Evolutionary conservation across 2,329 filamentous ascomycete genomes (phyloP).

Genomic region (Colletotrichum cordylinicola): DNA sequence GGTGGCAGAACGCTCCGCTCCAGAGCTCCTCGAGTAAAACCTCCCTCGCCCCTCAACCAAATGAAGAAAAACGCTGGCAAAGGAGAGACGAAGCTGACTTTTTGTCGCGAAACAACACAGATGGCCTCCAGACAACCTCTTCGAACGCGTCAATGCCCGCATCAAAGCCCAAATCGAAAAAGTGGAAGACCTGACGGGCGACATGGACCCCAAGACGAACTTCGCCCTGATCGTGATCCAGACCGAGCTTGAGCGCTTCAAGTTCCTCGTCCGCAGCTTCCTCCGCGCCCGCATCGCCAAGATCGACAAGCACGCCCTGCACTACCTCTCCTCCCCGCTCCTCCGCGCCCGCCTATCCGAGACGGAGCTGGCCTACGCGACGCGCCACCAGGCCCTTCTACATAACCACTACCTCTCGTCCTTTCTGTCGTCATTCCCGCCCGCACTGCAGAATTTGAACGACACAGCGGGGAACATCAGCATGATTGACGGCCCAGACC

Average conservation of each 20-base stretch:
- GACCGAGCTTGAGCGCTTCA: slow-evolving; percentile 93
- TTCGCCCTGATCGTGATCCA: slow-evolving; percentile 94
- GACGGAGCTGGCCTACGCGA: slow-evolving; percentile 82
- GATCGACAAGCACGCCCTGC: slow-evolving; percentile 79
- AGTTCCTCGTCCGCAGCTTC: slow-evolving; percentile 86
- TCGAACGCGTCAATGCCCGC: slow-evolving; percentile 80
- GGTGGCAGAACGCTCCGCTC: slow-evolving; percentile 89
- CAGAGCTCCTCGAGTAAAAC: slow-evolving; percentile 82
- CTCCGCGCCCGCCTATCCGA: slow-evolving; percentile 71
- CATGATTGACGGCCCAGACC: slow-evolving; percentile 91
- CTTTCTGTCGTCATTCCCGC: slow-evolving; percentile 84
- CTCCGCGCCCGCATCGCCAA: slow-evolving; percentile 87
- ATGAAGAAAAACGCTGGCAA: background rate
- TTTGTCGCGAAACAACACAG: slow-evolving; percentile 35
- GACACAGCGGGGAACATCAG: slow-evolving; percentile 87
- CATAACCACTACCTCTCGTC: slow-evolving; percentile 85
- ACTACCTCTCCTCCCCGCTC: slow-evolving; percentile 68
- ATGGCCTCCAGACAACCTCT: slow-evolving; percentile 73
- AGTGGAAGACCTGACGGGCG: slow-evolving; percentile 79
- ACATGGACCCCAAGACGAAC: slow-evolving; percentile 89
- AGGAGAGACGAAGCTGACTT: background rate
- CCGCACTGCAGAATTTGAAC: slow-evolving; percentile 81
- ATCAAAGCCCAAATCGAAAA: slow-evolving; percentile 73
- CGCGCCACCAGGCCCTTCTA: slow-evolving; percentile 82
- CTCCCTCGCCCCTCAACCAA: background rate